Evolutionary conservation across 768 basidiomycete genomes (phyloP).

Genomic region (Boletales sp.): DNA sequence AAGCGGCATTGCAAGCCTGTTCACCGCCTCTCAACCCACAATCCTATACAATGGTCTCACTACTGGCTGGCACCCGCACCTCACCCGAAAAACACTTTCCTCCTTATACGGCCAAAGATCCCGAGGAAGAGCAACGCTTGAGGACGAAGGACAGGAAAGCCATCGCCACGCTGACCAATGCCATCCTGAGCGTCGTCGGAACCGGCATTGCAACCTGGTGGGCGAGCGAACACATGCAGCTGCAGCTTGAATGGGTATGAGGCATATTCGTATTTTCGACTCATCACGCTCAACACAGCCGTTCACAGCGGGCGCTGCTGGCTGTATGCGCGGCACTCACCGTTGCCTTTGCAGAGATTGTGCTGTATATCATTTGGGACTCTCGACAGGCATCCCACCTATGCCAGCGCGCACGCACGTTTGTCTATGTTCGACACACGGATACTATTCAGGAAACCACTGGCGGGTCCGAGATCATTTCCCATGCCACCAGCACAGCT

Average conservation of each 20-base stretch:
- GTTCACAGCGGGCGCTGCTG: conserved; percentile 53
- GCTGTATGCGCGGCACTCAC: conserved; percentile 56
- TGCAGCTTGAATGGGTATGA: conserved; percentile 76
- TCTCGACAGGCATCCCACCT: conserved; percentile 37
- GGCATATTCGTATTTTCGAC: conserved; percentile 1
- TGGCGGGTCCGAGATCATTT: conserved; percentile 1
- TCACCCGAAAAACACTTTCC: conserved; percentile 75
- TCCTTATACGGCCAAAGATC: conserved; percentile 41
- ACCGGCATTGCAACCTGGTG: conserved; percentile 71
- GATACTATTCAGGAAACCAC: conserved; percentile 3
- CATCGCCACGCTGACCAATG: conserved; percentile 69
- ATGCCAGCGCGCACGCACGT: conserved; percentile 6
- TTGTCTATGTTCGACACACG: conserved; percentile 1
- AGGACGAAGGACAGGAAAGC: conserved; percentile 57
- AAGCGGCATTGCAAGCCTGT: conserved; percentile 33
- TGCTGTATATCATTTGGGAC: conserved; percentile 73
- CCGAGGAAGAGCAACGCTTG: conserved; percentile 44
- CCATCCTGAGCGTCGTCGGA: conserved; percentile 62
- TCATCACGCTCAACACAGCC: conserved; percentile 1
- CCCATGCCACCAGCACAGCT: conserved; percentile 22
- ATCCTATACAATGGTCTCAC: conserved; percentile 65
- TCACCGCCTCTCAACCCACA: conserved; percentile 46
- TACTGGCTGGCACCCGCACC: conserved; percentile 76
- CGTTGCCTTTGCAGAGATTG: conserved; percentile 68
- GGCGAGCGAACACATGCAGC: conserved; percentile 59